Percentiles rank a stretch among this genome's conserved stretches.
phyloP scores from a whole-genome alignment of 805 yeast genomes.

The Hanseniaspora valbyensis region DNA sequence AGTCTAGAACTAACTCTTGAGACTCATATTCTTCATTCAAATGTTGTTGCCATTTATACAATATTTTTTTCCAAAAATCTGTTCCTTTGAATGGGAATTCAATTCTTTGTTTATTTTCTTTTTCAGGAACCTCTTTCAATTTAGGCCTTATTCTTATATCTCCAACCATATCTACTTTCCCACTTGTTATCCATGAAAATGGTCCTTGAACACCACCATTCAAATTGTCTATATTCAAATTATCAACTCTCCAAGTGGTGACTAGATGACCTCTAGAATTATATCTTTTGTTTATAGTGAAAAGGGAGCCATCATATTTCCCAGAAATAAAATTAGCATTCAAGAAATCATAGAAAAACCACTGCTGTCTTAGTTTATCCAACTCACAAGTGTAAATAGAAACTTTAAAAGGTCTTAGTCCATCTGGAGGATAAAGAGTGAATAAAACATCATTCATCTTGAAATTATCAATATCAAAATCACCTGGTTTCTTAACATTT shows the following conservation, averaged over 20 bases:
- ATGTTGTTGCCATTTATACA: slow-evolving; percentile 37
- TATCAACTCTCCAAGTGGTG: slow-evolving; percentile 74
- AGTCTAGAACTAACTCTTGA: slow-evolving; percentile 50
- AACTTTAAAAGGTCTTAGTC: slow-evolving; percentile 72
- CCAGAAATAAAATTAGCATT: slow-evolving; percentile 82
- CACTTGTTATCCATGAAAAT: slow-evolving; percentile 91
- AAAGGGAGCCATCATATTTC: slow-evolving; percentile 81
- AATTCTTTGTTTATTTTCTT: slow-evolving; percentile 40
- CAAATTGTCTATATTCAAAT: slow-evolving; percentile 74
- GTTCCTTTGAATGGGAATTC: slow-evolving; percentile 22
- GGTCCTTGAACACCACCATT: slow-evolving; percentile 89
- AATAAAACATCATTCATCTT: slow-evolving; percentile 76
- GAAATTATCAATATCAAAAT: slow-evolving; percentile 79
- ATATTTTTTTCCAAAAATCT: slow-evolving; percentile 36
- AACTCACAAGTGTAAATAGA: slow-evolving; percentile 81
- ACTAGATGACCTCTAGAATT: slow-evolving; percentile 28
- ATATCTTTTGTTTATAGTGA: slow-evolving; percentile 64
- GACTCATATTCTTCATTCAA: slow-evolving; percentile 14
- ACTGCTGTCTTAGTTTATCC: slow-evolving; percentile 72
- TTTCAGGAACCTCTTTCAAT: slow-evolving; percentile 46
- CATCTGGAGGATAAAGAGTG: slow-evolving; percentile 69
- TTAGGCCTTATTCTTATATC: slow-evolving; percentile 66
- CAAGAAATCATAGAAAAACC: slow-evolving; percentile 81
- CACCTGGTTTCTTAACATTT: slow-evolving; percentile 69
- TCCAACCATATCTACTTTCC: slow-evolving; percentile 87